Percentiles rank a stretch among this genome's conserved stretches.
Conservation (phyloP, 1,284 basidiomycete genomes). For the Leccinum pachyderme region DNA sequence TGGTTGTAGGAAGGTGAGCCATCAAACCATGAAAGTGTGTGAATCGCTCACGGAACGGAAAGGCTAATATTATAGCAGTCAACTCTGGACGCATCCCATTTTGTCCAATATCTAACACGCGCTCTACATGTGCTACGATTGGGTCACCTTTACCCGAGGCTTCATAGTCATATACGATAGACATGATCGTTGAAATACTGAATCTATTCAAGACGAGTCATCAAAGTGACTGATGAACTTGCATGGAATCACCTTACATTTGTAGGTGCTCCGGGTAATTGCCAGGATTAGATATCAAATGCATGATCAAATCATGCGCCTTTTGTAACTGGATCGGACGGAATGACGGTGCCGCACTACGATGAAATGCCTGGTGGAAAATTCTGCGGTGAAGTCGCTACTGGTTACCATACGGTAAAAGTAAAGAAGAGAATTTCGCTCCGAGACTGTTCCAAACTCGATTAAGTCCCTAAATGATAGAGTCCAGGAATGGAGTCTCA, state of each 20-base stretch:
- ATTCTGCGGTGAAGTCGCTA: slow-evolving; percentile 31
- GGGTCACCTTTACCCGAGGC: slow-evolving; percentile 17
- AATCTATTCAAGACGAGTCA: slow-evolving; percentile 9
- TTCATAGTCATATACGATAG: slow-evolving; percentile 26
- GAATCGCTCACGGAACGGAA: slow-evolving; percentile 22
- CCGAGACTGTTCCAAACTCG: slow-evolving; percentile 15
- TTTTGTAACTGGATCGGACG: slow-evolving; percentile 25
- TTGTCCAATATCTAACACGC: slow-evolving; percentile 3
- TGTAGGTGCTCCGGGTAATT: slow-evolving; percentile 17
- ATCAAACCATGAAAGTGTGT: background rate
- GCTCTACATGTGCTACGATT: slow-evolving; percentile 16
- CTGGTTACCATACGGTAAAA: slow-evolving; percentile 23
- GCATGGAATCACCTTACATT: slow-evolving; percentile 8
- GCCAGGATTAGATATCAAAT: slow-evolving; percentile 5
- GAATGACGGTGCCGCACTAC: slow-evolving; percentile 17
- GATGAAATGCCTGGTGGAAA: slow-evolving; percentile 27
- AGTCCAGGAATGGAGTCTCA: slow-evolving; percentile 3
- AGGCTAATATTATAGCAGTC: slow-evolving; percentile 14
- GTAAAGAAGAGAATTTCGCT: slow-evolving; percentile 20
- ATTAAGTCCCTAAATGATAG: background rate
- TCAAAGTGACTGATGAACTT: background rate
- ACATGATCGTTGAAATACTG: slow-evolving; percentile 23
- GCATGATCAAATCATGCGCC: slow-evolving; percentile 19
- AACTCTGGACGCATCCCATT: slow-evolving; percentile 21
- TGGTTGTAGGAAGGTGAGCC: background rate